Percentiles rank a stretch among this genome's conserved stretches.
phyloP scores from a whole-genome alignment of 306 rosid species.

The Malus orientalis region DNA sequence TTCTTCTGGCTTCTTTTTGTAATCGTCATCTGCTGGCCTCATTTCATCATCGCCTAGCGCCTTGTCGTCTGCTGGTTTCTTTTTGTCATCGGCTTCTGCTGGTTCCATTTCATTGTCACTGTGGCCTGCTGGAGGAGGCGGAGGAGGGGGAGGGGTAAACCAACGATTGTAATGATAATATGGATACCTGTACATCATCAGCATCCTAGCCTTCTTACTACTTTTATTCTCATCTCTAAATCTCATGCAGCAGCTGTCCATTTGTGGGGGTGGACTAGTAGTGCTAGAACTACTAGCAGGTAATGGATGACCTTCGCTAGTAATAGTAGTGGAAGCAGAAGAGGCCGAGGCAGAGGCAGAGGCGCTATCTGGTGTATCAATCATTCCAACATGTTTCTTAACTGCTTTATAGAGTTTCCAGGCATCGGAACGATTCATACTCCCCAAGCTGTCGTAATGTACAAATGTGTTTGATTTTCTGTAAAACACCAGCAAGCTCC shows the following conservation, averaged over 20 bases:
- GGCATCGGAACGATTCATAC: background rate
- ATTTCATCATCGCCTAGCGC: no score
- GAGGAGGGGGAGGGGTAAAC: no score
- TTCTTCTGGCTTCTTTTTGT: no score
- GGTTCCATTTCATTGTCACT: background rate
- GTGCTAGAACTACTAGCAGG: background rate
- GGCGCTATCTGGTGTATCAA: no score
- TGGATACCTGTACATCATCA: background rate
- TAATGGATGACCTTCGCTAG: background rate
- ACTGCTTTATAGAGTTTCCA: background rate
- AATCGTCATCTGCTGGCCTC: no score
- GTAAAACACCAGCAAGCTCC: slow-evolving; percentile 13
- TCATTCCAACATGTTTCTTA: background rate
- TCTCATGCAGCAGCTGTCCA: background rate
- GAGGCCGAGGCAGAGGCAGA: background rate
- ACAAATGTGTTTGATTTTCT: slow-evolving; percentile 1
- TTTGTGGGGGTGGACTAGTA: background rate
- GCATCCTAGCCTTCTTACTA: background rate
- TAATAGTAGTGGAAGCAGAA: background rate
- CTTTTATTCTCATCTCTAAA: background rate
- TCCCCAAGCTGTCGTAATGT: slow-evolving; percentile 11
- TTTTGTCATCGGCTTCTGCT: background rate
- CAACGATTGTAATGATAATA: no score
- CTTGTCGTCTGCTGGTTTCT: no score
- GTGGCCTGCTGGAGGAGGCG: background rate